phyloP scores from a whole-genome alignment of 2,329 filamentous ascomycete species.

The Nothopassalora personata region DNA sequence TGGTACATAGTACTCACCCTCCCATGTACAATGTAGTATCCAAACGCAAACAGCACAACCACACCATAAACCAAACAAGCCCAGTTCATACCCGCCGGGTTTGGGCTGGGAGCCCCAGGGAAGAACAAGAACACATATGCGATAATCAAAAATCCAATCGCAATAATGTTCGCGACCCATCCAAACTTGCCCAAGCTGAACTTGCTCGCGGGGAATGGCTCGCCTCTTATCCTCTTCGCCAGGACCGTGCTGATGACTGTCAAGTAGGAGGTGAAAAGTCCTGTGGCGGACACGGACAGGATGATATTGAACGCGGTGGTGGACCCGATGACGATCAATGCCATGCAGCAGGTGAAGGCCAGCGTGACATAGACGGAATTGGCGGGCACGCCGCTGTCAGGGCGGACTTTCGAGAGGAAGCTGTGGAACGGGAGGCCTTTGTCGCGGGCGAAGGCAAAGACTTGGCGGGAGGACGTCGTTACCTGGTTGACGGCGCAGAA shows the following conservation, averaged over 20 bases:
- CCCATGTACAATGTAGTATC: constrained; percentile 26
- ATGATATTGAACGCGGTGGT: constrained; percentile 41
- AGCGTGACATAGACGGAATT: constrained; percentile 26
- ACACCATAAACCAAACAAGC: constrained; percentile 20
- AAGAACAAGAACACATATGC: constrained; percentile 26
- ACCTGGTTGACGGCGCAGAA: constrained; percentile 36
- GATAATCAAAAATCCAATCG: constrained; percentile 19
- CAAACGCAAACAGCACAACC: constrained; percentile 16
- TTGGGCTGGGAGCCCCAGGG: constrained; percentile 20
- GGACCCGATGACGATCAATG: constrained; percentile 31
- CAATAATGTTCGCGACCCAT: constrained; percentile 22
- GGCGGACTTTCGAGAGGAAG: constrained; percentile 22
- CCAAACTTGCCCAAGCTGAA: constrained; percentile 24
- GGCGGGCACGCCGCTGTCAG: constrained; percentile 24
- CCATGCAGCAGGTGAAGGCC: constrained; percentile 20
- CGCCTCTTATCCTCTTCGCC: constrained; percentile 23
- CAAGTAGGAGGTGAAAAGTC: constrained; percentile 29
- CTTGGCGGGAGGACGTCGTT: constrained; percentile 39
- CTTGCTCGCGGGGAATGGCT: constrained; percentile 21
- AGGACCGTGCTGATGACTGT: constrained; percentile 25
- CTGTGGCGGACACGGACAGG: constrained; percentile 34
- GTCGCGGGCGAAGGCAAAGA: constrained; percentile 42
- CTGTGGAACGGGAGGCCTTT: constrained; percentile 37
- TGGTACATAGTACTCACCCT: constrained; percentile 4
- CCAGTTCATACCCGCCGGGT: constrained; percentile 26